Evolutionary conservation across 495 filamentous ascomycete genomes (phyloP).

Genomic region (Penicillium lagena): DNA sequence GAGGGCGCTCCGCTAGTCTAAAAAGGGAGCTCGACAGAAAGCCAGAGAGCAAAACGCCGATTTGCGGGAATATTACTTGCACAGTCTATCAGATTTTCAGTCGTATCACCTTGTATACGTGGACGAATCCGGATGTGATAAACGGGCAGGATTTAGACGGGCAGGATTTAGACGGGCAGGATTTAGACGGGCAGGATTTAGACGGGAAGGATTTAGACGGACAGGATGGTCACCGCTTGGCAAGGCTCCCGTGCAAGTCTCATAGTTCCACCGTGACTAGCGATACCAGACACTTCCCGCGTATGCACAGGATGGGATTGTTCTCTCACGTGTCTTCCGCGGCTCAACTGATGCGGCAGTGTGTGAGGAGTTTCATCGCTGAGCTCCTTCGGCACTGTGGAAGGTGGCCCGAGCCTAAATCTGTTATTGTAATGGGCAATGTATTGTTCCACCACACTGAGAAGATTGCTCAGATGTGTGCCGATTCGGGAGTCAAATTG

Average conservation of each 20-base stretch:
- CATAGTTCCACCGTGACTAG: conserved; percentile 4
- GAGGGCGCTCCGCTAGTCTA: conserved; percentile 12
- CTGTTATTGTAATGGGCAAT: conserved; percentile 30
- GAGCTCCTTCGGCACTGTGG: not conserved
- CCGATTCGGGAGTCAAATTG: too few relatives aligned
- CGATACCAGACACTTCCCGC: conserved; percentile 24
- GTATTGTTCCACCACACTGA: too few relatives aligned
- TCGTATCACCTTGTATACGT: conserved; percentile 24
- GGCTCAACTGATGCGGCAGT: conserved; percentile 22
- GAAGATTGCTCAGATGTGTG: too few relatives aligned
- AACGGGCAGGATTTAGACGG: conserved; percentile 12
- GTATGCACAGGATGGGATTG: conserved; percentile 25
- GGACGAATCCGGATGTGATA: conserved; percentile 24
- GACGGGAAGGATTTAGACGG: too few relatives aligned
- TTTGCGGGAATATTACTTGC: not conserved
- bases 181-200: too few relatives aligned
- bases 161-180: too few relatives aligned
- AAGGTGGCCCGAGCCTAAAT: conserved; percentile 27
- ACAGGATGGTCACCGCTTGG: conserved; percentile 18
- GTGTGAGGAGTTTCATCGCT: conserved; percentile 7
- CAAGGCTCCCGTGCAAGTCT: conserved; percentile 18
- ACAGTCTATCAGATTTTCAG: conserved; percentile 20
- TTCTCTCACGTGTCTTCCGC: conserved; percentile 19
- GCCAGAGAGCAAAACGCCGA: not conserved
- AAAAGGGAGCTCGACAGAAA: not conserved